Percentiles rank a stretch among this genome's conserved stretches.
These are phyloP conservation scores for Pleurotus ostreatus DNA, from an alignment of 768 basidiomycete species.

Conservation along the genomic window DNA sequence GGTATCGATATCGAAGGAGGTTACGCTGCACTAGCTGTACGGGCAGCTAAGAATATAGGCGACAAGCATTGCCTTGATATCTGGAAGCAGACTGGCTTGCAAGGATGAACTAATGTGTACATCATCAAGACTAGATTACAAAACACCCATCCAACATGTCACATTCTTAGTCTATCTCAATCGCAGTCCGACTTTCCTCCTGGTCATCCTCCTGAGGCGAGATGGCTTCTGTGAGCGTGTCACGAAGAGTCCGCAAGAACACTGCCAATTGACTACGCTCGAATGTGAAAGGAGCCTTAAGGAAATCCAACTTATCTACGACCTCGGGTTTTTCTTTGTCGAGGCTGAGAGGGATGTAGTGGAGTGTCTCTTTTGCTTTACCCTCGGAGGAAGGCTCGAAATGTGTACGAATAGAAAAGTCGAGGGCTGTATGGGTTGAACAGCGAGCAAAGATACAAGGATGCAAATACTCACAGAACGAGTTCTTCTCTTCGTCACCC, in stretches of 20 bases:
- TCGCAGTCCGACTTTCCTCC: constrained; percentile 21
- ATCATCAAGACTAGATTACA: not conserved
- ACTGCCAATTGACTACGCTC: constrained; percentile 59
- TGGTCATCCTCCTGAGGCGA: constrained; percentile 21
- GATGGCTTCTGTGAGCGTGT: constrained; percentile 35
- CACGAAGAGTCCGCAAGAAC: constrained; percentile 61
- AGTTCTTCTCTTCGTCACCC: not conserved
- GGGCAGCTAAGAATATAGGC: constrained; percentile 29
- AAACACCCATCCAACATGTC: not conserved
- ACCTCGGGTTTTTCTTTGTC: constrained; percentile 58
- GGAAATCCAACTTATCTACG: constrained; percentile 55
- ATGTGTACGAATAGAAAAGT: constrained; percentile 28
- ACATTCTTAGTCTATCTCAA: constrained; percentile 20
- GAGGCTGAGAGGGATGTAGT: constrained; percentile 61
- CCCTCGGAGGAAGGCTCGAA: constrained; percentile 25
- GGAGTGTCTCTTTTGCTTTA: constrained; percentile 43
- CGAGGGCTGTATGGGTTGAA: constrained; percentile 48
- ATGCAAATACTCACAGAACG: constrained; percentile 8
- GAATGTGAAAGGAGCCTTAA: constrained; percentile 66
- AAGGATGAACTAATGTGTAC: constrained; percentile 11
- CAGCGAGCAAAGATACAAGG: not conserved
- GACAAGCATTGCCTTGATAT: constrained; percentile 42
- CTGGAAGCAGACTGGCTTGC: constrained; percentile 55
- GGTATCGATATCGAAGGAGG: constrained; percentile 64
- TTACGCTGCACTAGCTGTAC: constrained; percentile 48